Evolutionary conservation across 495 filamentous ascomycete species (phyloP), one percentile per base, ranked within the genome.

Genomic region (Penicillium coffeae): DNA sequence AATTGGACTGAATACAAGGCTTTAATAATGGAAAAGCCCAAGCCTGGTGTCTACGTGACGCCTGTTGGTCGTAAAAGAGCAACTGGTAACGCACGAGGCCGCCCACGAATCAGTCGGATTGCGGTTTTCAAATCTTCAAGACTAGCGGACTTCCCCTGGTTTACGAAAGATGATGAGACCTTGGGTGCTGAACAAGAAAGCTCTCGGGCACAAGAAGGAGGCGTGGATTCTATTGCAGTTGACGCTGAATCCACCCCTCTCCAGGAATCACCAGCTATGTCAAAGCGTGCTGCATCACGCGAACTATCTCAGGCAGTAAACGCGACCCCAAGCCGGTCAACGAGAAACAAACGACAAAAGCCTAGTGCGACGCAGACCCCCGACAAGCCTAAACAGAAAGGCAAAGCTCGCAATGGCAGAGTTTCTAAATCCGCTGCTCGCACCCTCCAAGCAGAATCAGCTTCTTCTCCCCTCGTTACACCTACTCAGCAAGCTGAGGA

Each of bases 41-140:
- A 22, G 16, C 62, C 77, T 32, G 78, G 78, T 8, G 58, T 82
- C 2, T 81, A 80, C 48, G 55, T 80, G 36, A 79, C 79, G 21
- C 68, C 77, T 6, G 66, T 64, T 21, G 76, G 73, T 21, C 68
- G 60, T 38, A 59, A 65, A 21, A 64, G 68, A 48, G 72, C 77
- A n/a, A 62, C 63, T 14, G 71, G 64, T 5, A 70, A 67, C 44
- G 55, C 56, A 22, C 65, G 66, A 55, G 80, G 80, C n/a, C 74
- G 79, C 3, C 79, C 78, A 8, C 62, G 62, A 8, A 66, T 64
- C 48, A 74, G 72, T 20, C 58, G 75, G 13, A 60, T 83, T 38
- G 77, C 72, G 2, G 68, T 80, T 2, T 74, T 82, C 60, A 81
- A 76, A 57, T 76, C 69, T 0, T 21, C 59, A 3, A 62, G 64